Percentiles rank a stretch among this genome's conserved stretches.
phyloP scores from a whole-genome alignment of 768 basidiomycete species.

The Boletus vermiculosoides region DNA sequence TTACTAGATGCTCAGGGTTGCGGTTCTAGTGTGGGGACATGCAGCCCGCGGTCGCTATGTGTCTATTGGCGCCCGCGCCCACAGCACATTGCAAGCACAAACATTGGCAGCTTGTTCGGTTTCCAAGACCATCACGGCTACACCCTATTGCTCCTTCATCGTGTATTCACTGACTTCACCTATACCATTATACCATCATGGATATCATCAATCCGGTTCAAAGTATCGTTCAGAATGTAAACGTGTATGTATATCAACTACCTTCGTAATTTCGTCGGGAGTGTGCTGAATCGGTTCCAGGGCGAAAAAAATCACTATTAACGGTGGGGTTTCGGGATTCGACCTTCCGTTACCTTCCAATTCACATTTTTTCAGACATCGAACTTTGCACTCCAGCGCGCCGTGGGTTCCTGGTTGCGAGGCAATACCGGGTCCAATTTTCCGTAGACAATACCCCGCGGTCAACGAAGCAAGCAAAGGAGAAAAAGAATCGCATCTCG shows the following conservation, averaged over 20 bases:
- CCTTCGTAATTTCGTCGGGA: not conserved
- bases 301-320: slow-evolving; percentile 11
- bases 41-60: not conserved
- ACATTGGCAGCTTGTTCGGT: slow-evolving; percentile 7
- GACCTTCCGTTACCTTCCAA: not conserved
- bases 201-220: not conserved
- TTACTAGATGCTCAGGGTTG: not conserved
- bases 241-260: slow-evolving; percentile 2
- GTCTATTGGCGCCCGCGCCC: slow-evolving; percentile 14
- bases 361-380: slow-evolving; percentile 4
- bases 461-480: slow-evolving; percentile 13
- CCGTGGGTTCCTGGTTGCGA: slow-evolving; percentile 3
- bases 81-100: slow-evolving; percentile 17
- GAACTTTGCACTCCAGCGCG: slow-evolving; percentile 9
- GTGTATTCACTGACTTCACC: not conserved
- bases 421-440: slow-evolving; percentile 14
- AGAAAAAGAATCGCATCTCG: slow-evolving; percentile 3
- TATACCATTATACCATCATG: slow-evolving; percentile 1
- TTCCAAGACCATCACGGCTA: not conserved
- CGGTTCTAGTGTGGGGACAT: slow-evolving; percentile 8
- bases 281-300: slow-evolving; percentile 5
- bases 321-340: not conserved
- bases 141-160: not conserved
- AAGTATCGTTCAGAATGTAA: not conserved
- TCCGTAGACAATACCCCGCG: slow-evolving; percentile 8